Percentiles rank a stretch among this genome's conserved stretches.
Evolutionary conservation across 1,284 basidiomycete genomes (phyloP).

Genomic region (Schizophyllum amplum): DNA sequence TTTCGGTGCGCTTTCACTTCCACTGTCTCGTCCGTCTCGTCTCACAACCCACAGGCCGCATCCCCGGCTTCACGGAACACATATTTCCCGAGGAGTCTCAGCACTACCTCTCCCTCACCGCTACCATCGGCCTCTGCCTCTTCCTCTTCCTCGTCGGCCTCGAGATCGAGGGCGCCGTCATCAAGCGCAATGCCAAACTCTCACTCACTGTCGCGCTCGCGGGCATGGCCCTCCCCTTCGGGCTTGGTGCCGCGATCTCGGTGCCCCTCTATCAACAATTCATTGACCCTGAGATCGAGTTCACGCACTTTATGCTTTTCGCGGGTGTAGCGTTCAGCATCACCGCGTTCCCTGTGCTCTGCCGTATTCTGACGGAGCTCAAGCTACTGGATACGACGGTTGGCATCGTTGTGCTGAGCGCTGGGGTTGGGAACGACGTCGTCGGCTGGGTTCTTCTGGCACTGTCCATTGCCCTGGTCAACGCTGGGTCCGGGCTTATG

Average conservation of each 20-base stretch:
- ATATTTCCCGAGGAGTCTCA: conserved; percentile 73
- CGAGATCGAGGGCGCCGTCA: conserved; percentile 37
- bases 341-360: conserved; percentile 91
- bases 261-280: conserved; percentile 78
- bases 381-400: conserved; percentile 89
- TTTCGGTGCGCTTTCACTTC: conserved; percentile 38
- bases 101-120: conserved; percentile 79
- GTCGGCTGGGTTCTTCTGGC: conserved; percentile 75
- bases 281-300: conserved; percentile 54
- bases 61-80: conserved; percentile 73
- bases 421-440: conserved; percentile 89
- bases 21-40: not conserved
- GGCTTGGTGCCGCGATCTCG: conserved; percentile 76
- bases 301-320: conserved; percentile 91
- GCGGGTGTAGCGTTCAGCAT: conserved; percentile 89
- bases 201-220: conserved; percentile 28
- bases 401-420: conserved; percentile 87
- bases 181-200: conserved; percentile 69
- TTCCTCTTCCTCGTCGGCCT: conserved; percentile 86
- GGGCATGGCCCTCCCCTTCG: conserved; percentile 55
- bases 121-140: conserved; percentile 90
- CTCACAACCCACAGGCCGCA: conserved; percentile 31
- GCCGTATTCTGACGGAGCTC: conserved; percentile 77
- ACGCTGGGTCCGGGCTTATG: conserved; percentile 65
- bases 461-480: conserved; percentile 85